These are phyloP conservation scores for Sherardia arvensis DNA, from an alignment of 257 asterid genomes.

Conservation along the genomic window DNA sequence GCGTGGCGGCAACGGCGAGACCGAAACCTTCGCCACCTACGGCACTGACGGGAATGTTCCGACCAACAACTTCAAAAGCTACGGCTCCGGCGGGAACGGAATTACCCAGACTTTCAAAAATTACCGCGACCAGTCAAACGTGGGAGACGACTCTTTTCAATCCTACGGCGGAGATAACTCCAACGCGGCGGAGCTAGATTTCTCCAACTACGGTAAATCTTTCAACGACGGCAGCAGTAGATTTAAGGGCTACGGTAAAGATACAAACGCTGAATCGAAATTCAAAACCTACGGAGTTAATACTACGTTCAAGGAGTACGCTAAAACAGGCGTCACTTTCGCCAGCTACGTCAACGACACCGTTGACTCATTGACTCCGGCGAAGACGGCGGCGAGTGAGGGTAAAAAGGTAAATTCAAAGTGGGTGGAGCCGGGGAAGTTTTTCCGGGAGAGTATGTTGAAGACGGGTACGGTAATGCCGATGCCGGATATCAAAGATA, in stretches of 20 bases:
- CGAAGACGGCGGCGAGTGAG: not conserved
- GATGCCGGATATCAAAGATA: constrained; percentile 83
- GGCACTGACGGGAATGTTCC: constrained; percentile 42
- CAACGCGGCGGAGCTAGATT: constrained; percentile 31
- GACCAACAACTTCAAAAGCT: constrained; percentile 44
- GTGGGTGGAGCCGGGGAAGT: constrained; percentile 83
- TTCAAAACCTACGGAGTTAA: constrained; percentile 59
- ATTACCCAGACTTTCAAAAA: constrained; percentile 41
- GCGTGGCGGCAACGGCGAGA: constrained; percentile 32
- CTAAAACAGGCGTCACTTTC: constrained; percentile 34
- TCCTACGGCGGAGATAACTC: constrained; percentile 46
- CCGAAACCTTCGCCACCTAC: constrained; percentile 51
- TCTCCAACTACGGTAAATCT: constrained; percentile 56
- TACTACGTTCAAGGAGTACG: constrained; percentile 58
- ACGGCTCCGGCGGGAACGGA: constrained; percentile 50
- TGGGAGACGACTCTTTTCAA: constrained; percentile 60
- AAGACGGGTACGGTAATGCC: constrained; percentile 60
- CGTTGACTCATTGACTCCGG: not conserved
- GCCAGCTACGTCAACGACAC: constrained; percentile 36
- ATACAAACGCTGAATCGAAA: constrained; percentile 16
- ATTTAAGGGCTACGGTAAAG: constrained; percentile 51
- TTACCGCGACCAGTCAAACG: constrained; percentile 64
- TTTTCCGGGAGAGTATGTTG: constrained; percentile 67
- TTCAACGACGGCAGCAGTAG: constrained; percentile 38
- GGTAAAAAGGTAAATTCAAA: constrained; percentile 26